phyloP scores from a whole-genome alignment of 2,329 filamentous ascomycete species.

The Leptographium wingfieldii region DNA sequence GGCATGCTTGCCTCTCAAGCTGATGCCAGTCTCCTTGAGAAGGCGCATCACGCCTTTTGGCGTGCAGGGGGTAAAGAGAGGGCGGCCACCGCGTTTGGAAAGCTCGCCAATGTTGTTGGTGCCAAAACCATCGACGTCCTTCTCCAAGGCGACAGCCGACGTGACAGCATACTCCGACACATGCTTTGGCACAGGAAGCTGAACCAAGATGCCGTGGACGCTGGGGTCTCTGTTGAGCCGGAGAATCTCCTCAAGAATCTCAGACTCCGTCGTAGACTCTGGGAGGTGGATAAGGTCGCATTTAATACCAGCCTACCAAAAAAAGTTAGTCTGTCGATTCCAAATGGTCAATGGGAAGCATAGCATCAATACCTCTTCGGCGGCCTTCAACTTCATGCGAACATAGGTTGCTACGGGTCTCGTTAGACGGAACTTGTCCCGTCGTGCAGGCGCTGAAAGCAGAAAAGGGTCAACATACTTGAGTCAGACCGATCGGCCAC shows the following conservation, averaged over 20 bases:
- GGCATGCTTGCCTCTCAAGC: conserved; percentile 79
- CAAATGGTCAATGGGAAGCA: neutral
- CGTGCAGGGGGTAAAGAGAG: conserved; percentile 87
- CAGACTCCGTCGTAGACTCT: conserved; percentile 67
- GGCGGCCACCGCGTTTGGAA: conserved; percentile 83
- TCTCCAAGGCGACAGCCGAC: conserved; percentile 80
- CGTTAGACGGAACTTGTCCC: neutral
- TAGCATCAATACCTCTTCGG: conserved; percentile 55
- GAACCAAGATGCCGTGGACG: conserved; percentile 87
- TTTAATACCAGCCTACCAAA: conserved; percentile 63
- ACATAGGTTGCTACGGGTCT: conserved; percentile 71
- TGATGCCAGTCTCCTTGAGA: conserved; percentile 69
- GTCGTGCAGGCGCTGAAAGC: neutral
- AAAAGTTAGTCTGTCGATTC: neutral
- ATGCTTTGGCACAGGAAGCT: conserved; percentile 78
- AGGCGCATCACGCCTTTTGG: conserved; percentile 96
- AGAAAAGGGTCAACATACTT: conserved; percentile 38
- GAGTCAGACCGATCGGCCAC: conserved; percentile 91
- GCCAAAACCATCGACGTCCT: conserved; percentile 97
- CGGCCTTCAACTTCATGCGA: conserved; percentile 98
- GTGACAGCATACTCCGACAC: conserved; percentile 86
- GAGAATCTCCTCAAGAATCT: conserved; percentile 72
- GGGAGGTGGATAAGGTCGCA: conserved; percentile 79
- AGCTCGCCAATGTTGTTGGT: conserved; percentile 91
- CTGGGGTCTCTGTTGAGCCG: conserved; percentile 74